Evolutionary conservation across 306 rosid species (phyloP).

Genomic region (Dryas alaskensis): DNA sequence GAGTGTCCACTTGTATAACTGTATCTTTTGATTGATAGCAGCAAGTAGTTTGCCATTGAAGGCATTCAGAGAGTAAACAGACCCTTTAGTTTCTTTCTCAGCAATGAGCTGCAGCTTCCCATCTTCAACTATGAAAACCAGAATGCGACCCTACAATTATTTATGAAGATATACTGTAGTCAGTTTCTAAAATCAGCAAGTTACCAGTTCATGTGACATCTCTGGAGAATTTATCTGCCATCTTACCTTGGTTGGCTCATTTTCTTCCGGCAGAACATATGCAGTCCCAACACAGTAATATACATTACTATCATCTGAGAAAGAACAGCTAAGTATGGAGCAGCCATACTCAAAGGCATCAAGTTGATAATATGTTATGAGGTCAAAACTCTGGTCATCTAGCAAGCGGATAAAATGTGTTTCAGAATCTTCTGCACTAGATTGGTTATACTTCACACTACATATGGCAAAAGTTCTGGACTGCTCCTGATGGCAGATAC

Average conservation of each 20-base stretch:
- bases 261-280: conserved; percentile 91
- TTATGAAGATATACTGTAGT: conserved; percentile 2
- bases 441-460: conserved; percentile 70
- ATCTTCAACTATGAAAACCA: conserved; percentile 88
- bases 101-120: conserved; percentile 94
- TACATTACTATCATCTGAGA: conserved; percentile 86
- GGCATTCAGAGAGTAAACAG: conserved; percentile 89
- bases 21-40: conserved; percentile 97
- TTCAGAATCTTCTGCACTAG: conserved; percentile 84
- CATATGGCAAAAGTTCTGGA: conserved; percentile 87
- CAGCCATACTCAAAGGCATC: conserved; percentile 87
- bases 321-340: conserved; percentile 95
- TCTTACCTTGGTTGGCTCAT: conserved; percentile 85
- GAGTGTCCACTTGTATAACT: conserved; percentile 94
- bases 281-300: conserved; percentile 98
- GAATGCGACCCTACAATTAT: conserved; percentile 77
- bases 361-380: conserved; percentile 75
- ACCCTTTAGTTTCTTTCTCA: conserved; percentile 97
- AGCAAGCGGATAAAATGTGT: conserved; percentile 78
- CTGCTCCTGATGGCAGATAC: conserved; percentile 98
- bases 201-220: conserved; percentile 19
- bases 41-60: conserved; percentile 96
- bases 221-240: not conserved
- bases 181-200: not conserved
- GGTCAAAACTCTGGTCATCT: conserved; percentile 95